Conservation (phyloP, 1,139 yeast species). For the Candida freyschussii region DNA sequence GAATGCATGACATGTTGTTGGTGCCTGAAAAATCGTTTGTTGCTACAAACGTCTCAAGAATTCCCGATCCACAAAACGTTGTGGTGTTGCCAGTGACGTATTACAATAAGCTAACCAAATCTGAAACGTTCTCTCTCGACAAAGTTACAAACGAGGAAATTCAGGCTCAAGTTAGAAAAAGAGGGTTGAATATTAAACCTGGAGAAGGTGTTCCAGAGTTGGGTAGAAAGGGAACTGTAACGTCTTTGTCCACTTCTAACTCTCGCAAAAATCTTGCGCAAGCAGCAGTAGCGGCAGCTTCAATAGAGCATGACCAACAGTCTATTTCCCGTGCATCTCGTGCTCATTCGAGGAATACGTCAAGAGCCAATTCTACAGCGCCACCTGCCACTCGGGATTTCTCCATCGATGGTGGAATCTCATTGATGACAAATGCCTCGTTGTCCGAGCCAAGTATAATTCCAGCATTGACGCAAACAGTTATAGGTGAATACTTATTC, state of each 20-base stretch:
- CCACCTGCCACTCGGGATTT: slow-evolving; percentile 17
- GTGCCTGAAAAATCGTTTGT: slow-evolving; percentile 53
- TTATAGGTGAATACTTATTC: slow-evolving; percentile 86
- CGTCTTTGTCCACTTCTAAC: slow-evolving; percentile 21
- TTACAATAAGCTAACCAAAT: slow-evolving; percentile 50
- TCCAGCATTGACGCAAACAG: slow-evolving; percentile 86
- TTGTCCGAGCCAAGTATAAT: slow-evolving; percentile 70
- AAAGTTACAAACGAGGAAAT: slow-evolving; percentile 43
- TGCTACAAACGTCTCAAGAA: slow-evolving; percentile 53
- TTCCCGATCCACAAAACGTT: slow-evolving; percentile 52
- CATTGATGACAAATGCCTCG: slow-evolving; percentile 69
- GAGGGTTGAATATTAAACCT: slow-evolving; percentile 37
- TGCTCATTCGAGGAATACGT: slow-evolving; percentile 17
- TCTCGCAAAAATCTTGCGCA: slow-evolving; percentile 27
- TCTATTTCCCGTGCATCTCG: slow-evolving; percentile 16
- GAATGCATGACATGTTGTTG: slow-evolving; percentile 42
- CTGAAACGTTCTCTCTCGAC: slow-evolving; percentile 40
- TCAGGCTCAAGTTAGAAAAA: slow-evolving; percentile 40
- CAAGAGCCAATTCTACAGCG: slow-evolving; percentile 18
- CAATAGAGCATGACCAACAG: slow-evolving; percentile 24
- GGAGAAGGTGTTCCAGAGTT: slow-evolving; percentile 11
- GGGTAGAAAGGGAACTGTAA: slow-evolving; percentile 20
- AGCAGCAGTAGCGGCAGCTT: slow-evolving; percentile 26
- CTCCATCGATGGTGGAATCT: slow-evolving; percentile 32
- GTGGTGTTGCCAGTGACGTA: slow-evolving; percentile 61